Evolutionary conservation across 2,329 filamentous ascomycete species (phyloP), one percentile per base, ranked within the genome.

Genomic region (Xylariaceae sp.): DNA sequence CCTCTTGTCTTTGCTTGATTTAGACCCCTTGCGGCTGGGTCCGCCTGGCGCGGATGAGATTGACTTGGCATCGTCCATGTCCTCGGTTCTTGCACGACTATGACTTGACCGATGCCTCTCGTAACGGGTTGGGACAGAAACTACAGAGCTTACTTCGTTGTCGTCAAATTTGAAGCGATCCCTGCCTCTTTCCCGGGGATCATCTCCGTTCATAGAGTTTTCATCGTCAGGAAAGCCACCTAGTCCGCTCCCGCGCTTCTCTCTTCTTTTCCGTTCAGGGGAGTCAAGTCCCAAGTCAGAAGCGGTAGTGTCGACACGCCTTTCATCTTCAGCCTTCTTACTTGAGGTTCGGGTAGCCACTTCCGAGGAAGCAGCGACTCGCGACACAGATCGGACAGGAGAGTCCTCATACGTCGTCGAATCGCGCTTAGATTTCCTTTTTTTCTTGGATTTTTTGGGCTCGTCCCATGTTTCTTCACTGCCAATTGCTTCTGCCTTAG

Each of bases 71-170:
- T 77, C 76, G 33, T 79, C 74, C 36, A 69, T 68, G 17, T 78
- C 75, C 22, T 78, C 75, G 27, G 60, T 62, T 27, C 65, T 64
- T 46, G 62, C 64, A 38, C 68, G 71, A 42, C 66, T 67, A 14
- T 65, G 64, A 47, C 62, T 66, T 39, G 62, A 68, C 48, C 68
- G 67, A 51, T 65, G 66, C 43, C 68, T 63, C 31, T 44, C 31
- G 17, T 44, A 33, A 46, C 64, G 62, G 42, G 62, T 62, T 36
- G 70, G 67, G 44, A 74, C 75, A 6, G 78, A 80, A 5, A 76
- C 71, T 11, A 77, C 70, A 31, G 77, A 80, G 52, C 68, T 71
- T 17, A 74, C 69, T 38, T 77, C 75, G n/a, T 70, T 70, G 48
- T 76, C 72, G 22, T 60, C 35, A 31, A 60, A 54, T 46, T 74